phyloP scores from a whole-genome alignment of 2,329 filamentous ascomycete genomes.

The Dothidotthia symphoricarpi region DNA sequence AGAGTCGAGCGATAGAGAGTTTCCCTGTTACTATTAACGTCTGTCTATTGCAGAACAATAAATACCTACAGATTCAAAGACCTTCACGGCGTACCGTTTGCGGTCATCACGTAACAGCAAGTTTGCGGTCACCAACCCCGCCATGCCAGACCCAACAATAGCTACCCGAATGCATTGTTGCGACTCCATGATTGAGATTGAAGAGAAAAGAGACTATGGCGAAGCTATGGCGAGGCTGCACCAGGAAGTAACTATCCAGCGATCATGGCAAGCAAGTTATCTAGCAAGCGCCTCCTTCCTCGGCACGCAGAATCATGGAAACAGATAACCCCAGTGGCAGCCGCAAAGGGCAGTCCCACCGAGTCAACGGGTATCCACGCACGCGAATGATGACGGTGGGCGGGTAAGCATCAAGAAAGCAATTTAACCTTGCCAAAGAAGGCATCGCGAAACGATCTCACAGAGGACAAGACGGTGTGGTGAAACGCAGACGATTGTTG shows the following conservation, averaged over 20 bases:
- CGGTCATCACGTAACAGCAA: conserved; percentile 44
- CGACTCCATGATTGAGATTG: conserved; percentile 6
- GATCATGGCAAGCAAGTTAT: conserved; percentile 1
- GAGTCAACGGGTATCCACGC: too few relatives aligned
- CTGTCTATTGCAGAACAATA: too few relatives aligned
- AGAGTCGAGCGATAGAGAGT: conserved; percentile 47
- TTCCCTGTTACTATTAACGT: conserved; percentile 35
- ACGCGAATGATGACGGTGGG: too few relatives aligned
- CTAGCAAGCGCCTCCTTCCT: conserved; percentile 1
- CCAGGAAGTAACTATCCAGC: not conserved
- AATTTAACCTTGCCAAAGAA: too few relatives aligned
- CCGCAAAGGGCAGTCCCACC: conserved; percentile 6
- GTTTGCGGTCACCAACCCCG: conserved; percentile 50
- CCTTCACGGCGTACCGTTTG: conserved; percentile 44
- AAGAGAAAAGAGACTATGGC: conserved; percentile 1
- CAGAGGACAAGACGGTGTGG: too few relatives aligned
- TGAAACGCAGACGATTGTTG: too few relatives aligned
- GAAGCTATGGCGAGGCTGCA: not conserved
- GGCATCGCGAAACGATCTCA: too few relatives aligned
- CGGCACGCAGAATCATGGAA: conserved; percentile 4
- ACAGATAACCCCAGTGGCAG: too few relatives aligned
- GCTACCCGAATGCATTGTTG: conserved; percentile 35
- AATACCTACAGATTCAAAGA: conserved; percentile 48
- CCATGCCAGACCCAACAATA: conserved; percentile 52
- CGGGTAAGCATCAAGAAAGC: too few relatives aligned